These are phyloP conservation scores for Jackrogersella multiformis DNA, from an alignment of 495 filamentous ascomycete genomes.

Conservation along the genomic window DNA sequence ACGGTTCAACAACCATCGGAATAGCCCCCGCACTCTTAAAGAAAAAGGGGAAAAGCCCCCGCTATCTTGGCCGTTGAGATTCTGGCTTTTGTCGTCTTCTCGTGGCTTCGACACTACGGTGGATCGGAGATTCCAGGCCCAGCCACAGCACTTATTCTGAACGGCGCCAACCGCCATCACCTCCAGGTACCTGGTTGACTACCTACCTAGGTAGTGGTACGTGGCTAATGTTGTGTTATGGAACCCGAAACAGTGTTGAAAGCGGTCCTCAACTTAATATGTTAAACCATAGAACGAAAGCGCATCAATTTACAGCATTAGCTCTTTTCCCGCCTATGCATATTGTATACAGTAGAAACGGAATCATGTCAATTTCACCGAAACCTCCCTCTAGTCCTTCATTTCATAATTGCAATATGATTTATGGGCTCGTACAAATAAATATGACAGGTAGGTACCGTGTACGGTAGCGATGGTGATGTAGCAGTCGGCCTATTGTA, in stretches of 20 bases:
- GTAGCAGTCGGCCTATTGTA: slow-evolving; percentile 35
- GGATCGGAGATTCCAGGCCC: slow-evolving; percentile 11
- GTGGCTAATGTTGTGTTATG: slow-evolving; percentile 18
- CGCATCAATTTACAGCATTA: neutral
- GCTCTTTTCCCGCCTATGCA: slow-evolving; percentile 1
- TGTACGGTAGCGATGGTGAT: slow-evolving; percentile 10
- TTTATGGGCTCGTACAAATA: neutral
- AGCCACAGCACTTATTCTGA: slow-evolving; percentile 18
- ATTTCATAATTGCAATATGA: slow-evolving; percentile 11
- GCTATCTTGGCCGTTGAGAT: slow-evolving; percentile 16
- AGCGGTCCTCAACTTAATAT: neutral
- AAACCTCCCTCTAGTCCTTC: neutral
- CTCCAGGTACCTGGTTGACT: slow-evolving; percentile 17
- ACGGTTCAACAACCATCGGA: slow-evolving; percentile 24
- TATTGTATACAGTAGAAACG: neutral
- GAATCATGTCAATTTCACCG: slow-evolving; percentile 5
- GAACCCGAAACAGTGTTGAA: neutral
- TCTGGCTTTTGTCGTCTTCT: neutral
- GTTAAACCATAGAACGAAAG: neutral
- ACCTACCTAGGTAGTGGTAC: no score
- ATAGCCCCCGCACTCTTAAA: slow-evolving; percentile 35
- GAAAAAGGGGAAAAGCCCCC: slow-evolving; percentile 23
- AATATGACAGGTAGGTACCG: neutral
- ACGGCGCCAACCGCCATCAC: slow-evolving; percentile 5
- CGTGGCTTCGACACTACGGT: slow-evolving; percentile 13